Percentiles rank a stretch among this genome's conserved stretches.
Conservation (phyloP, 257 asterid genomes). For the Solanum peruvianum region DNA sequence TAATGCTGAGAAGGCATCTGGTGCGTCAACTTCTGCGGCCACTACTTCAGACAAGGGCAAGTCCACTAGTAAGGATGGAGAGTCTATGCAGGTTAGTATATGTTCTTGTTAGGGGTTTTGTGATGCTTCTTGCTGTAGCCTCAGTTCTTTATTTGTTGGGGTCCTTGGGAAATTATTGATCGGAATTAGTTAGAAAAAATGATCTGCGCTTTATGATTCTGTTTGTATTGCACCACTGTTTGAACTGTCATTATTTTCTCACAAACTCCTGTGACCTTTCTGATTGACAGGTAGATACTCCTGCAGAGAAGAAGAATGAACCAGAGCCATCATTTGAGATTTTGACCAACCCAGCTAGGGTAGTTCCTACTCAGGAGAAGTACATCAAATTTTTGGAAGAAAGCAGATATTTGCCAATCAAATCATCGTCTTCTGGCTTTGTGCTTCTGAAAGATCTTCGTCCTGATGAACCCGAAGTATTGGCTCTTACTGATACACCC, state of each 20-base stretch:
- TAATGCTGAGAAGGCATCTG: constrained; percentile 39
- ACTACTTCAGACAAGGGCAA: constrained; percentile 51
- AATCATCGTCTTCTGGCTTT: constrained; percentile 76
- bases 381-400: constrained; percentile 60
- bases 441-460: constrained; percentile 74
- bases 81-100: constrained; percentile 65
- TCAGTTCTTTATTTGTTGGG: neutral
- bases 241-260: neutral
- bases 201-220: neutral
- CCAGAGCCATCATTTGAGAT: constrained; percentile 71
- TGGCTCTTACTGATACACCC: constrained; percentile 72
- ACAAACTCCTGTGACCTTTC: neutral
- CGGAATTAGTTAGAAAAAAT: neutral
- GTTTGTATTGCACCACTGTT: neutral
- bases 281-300: constrained; percentile 44
- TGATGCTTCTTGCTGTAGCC: neutral
- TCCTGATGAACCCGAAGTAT: constrained; percentile 69
- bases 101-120: neutral
- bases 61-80: constrained; percentile 54
- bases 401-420: constrained; percentile 81
- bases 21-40: constrained; percentile 20
- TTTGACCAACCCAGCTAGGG: constrained; percentile 90
- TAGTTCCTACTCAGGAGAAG: constrained; percentile 81
- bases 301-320: constrained; percentile 54
- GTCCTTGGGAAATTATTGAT: neutral